phyloP scores from a whole-genome alignment of 2,329 filamentous ascomycete genomes.

The Alternaria metachromatica region DNA sequence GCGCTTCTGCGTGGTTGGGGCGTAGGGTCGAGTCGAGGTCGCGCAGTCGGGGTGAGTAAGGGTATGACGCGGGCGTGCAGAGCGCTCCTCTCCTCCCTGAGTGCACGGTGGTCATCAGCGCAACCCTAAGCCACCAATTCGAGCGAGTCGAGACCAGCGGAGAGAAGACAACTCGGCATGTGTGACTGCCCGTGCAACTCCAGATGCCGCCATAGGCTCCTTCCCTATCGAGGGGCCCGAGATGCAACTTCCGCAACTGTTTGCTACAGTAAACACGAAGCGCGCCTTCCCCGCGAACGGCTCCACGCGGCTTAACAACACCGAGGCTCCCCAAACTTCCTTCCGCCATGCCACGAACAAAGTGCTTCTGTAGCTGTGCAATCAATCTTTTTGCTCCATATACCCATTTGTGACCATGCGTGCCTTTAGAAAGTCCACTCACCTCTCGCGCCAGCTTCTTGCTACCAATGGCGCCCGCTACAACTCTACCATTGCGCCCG shows the following conservation, averaged over 20 bases:
- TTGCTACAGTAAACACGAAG: conserved; percentile 22
- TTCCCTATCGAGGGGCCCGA: conserved; percentile 6
- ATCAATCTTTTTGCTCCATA: conserved; percentile 17
- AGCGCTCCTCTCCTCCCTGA: neutral
- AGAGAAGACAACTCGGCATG: neutral
- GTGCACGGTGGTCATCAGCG: conserved; percentile 18
- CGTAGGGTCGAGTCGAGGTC: neutral
- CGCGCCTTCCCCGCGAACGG: conserved; percentile 31
- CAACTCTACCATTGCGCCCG: conserved; percentile 38
- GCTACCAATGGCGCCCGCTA: conserved; percentile 38
- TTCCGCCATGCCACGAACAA: conserved; percentile 15
- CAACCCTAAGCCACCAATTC: conserved; percentile 1
- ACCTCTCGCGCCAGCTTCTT: conserved; percentile 46
- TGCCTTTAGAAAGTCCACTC: conserved; percentile 42
- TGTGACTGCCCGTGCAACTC: neutral
- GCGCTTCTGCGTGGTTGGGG: neutral
- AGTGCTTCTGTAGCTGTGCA: conserved; percentile 26
- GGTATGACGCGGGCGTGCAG: conserved; percentile 15
- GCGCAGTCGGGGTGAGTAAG: neutral
- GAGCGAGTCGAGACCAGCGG: neutral
- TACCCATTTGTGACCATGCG: conserved; percentile 39
- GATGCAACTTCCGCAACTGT: conserved; percentile 6
- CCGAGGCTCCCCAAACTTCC: conserved; percentile 32
- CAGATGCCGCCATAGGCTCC: neutral
- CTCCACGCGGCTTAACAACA: conserved; percentile 31